These are phyloP conservation scores for Macrotyloma uniflorum DNA, from an alignment of 306 rosid species.

Conservation along the genomic window DNA sequence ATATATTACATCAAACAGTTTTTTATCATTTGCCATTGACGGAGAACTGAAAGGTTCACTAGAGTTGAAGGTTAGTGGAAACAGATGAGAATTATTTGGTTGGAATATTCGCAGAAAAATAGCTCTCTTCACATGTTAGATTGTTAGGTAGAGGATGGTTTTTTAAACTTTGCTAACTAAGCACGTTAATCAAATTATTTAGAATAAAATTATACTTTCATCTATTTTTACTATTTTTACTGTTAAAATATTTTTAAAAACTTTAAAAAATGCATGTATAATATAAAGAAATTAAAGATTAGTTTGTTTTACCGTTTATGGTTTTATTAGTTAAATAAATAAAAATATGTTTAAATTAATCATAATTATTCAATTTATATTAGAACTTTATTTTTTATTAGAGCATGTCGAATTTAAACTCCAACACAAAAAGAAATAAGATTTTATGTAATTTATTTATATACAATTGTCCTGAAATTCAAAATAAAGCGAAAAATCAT, in stretches of 20 bases:
- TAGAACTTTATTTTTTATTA: too few relatives aligned
- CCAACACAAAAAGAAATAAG: background rate
- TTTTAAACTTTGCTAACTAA: background rate
- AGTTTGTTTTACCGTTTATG: background rate
- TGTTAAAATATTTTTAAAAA: too few relatives aligned
- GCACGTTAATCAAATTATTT: background rate
- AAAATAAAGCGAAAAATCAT: background rate
- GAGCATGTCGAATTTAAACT: too few relatives aligned
- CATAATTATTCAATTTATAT: background rate
- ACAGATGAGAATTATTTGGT: background rate
- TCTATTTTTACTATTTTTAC: too few relatives aligned
- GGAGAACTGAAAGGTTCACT: background rate
- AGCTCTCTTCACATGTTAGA: conserved; percentile 24
- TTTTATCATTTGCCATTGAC: too few relatives aligned
- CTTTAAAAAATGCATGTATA: too few relatives aligned
- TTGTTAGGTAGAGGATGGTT: conserved; percentile 32
- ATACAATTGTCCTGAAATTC: background rate
- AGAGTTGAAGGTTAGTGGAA: background rate
- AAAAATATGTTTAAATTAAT: background rate
- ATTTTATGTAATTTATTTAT: background rate
- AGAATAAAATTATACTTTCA: too few relatives aligned
- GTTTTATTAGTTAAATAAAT: background rate
- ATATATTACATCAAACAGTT: too few relatives aligned
- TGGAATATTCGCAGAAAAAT: background rate
- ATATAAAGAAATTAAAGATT: too few relatives aligned